These are phyloP conservation scores for Candida berthetii DNA, from an alignment of 805 yeast species.

Conservation along the genomic window DNA sequence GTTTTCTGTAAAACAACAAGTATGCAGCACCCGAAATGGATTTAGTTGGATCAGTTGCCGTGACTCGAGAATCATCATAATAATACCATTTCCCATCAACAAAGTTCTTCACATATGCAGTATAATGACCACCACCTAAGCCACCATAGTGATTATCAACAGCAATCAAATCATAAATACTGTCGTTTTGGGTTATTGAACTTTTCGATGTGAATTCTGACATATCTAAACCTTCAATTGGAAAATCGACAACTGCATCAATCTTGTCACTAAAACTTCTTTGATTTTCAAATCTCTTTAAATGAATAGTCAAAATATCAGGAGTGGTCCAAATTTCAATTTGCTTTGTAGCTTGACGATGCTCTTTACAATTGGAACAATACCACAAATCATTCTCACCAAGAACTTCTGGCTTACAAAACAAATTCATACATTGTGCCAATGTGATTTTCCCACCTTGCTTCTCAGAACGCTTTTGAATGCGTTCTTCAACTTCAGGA, in stretches of 20 bases:
- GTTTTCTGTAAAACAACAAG: conserved; percentile 71
- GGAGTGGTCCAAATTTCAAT: conserved; percentile 94
- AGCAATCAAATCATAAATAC: conserved; percentile 79
- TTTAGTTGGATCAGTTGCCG: conserved; percentile 50
- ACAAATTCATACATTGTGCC: conserved; percentile 67
- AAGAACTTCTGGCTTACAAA: conserved; percentile 76
- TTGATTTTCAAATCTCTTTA: conserved; percentile 84
- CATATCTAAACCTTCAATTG: conserved; percentile 77
- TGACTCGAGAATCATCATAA: conserved; percentile 79
- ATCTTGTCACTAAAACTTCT: conserved; percentile 86
- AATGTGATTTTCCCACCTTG: conserved; percentile 43
- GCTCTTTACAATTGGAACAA: conserved; percentile 86
- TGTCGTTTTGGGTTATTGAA: conserved; percentile 18
- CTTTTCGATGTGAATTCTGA: conserved; percentile 42
- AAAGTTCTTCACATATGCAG: conserved; percentile 80
- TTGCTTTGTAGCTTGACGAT: conserved; percentile 84
- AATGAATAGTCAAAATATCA: conserved; percentile 81
- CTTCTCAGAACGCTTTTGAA: conserved; percentile 20
- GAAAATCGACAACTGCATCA: conserved; percentile 79
- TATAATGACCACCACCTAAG: conserved; percentile 95
- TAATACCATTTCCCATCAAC: conserved; percentile 81
- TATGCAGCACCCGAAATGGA: conserved; percentile 79
- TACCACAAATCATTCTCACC: conserved; percentile 92
- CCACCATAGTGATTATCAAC: conserved; percentile 97
- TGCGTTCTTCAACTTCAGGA: conserved; percentile 45